Evolutionary conservation across 345 rosid species (phyloP), one percentile per base, ranked within the genome.

Genomic region (Gossypium bickii): DNA sequence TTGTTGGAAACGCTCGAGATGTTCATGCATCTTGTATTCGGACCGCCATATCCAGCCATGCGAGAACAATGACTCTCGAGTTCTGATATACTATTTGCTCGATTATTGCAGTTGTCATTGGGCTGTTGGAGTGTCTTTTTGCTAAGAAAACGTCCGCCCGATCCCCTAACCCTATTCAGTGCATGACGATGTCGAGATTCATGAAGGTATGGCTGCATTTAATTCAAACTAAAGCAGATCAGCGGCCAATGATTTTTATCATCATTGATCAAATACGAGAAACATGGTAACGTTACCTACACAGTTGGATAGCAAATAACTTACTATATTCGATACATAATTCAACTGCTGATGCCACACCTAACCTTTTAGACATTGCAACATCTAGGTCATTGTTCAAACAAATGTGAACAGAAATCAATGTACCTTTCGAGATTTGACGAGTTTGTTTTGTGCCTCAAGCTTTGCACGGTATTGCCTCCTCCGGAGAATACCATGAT

Each of bases 161-260:
- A 81, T 55, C 96, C 98, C 73, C 97, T 86, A 7, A 92, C 89
- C 76, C 96, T 88, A 74, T 85, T 87, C 25, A 89, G 69, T 48
- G 97, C 98, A 85, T 93, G 98, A 20, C 74, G 82, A 78, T 93
- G 98, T 51, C 96, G 87, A 70, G 98, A 92, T 78, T 93, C 94
- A 1, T 92, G 97, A 76, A 93, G 95, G 80, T 93, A 93, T 1
- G 90, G 93, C 97, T 93, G 87, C 84, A 79, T 48, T 20, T 25
- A 49, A 9, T 58, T 27, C n/a, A 49, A 61, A 27, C 13, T 12
- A 70, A n/a, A 27, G 10, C 27, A 3, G 63, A 55, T 55, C 51
- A 38, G 63, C 15, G 51, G 49, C 58, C 41, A 12, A 10, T 0
- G 63, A 1, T 12, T 43, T 34, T 25, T 15, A 9, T 15, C n/a